Evolutionary conservation across 2,329 filamentous ascomycete species (phyloP), one percentile per base, ranked within the genome.

Genomic region (Colletotrichum eleusines): DNA sequence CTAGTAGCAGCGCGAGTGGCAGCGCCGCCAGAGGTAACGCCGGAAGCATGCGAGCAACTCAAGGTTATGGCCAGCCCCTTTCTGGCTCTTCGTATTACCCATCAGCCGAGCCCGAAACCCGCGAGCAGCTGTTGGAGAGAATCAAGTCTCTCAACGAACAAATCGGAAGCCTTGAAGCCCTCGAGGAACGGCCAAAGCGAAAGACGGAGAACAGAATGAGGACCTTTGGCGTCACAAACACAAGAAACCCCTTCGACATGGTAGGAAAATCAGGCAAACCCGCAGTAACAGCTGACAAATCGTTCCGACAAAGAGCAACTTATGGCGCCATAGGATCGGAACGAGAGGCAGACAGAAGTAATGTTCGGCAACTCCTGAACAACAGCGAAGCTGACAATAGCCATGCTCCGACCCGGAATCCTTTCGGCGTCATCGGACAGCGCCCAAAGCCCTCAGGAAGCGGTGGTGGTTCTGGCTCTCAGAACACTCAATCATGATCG

Each of bases 111-210:
- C n/a, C 6, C 1, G 33, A 40, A 33, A 57, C 54, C 6, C 54
- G 35, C 1, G 33, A 57, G 38, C 38, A 16, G 14, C 35, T 57
- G 1, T 1, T 26, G 8, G 33, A 26, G 35, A 38, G 14, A 38
- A 57, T 57, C n/a, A 40, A 0, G 35, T 11, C 20, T 40, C 54
- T 57, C 16, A 26, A 57, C 8, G n/a, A 57, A 38, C 54, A 40
- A 28, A 57, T 57, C 14, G 54, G 54, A 40, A 57, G 33, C n/a
- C 54, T 57, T 23, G 54, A 57, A 26, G 35, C n/a, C 11, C 54
- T 57, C 8, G n/a, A 57, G 3, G 54, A 57, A 38, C 40, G 54
- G 14, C 54, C 33, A 5, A 57, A 57, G 33, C 33, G 12, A 18
- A 33, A n/a, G 8, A 7, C 54, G 1, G 18, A 38, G 33, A 57